These are phyloP conservation scores for Babesia bigemina DNA, from an alignment of 169 alveolate genomes.

Conservation along the genomic window DNA sequence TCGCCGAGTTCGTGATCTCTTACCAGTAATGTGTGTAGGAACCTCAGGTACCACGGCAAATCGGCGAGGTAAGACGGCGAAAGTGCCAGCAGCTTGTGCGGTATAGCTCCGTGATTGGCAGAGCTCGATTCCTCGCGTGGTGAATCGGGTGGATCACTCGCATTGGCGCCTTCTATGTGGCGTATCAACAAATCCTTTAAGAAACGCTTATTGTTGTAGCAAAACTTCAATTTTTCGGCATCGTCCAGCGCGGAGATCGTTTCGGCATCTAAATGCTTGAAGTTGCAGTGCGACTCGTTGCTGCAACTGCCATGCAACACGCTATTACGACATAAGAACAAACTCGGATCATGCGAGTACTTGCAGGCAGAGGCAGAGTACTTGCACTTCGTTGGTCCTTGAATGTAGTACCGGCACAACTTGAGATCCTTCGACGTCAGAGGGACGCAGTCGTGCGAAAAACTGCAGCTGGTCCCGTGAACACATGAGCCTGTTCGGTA, in stretches of 20 bases:
- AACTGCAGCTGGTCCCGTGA: conserved; percentile 70
- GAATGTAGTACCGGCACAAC: conserved; percentile 71
- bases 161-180: background rate
- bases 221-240: conserved; percentile 74
- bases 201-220: conserved; percentile 77
- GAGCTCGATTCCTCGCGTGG: background rate
- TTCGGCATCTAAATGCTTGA: conserved; percentile 68
- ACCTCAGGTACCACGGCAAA: conserved; percentile 59
- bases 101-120: background rate
- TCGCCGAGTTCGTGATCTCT: conserved; percentile 6
- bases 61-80: background rate
- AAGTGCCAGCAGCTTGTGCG: conserved; percentile 3
- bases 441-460: conserved; percentile 80
- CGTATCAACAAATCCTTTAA: conserved; percentile 59
- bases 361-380: conserved; percentile 69
- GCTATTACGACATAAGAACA: conserved; percentile 73
- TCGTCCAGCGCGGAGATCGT: conserved; percentile 63
- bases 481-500: conserved; percentile 73
- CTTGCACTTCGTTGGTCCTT: conserved; percentile 56
- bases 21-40: conserved; percentile 18
- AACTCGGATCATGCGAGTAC: conserved; percentile 74
- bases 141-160: background rate
- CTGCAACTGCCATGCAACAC: conserved; percentile 66
- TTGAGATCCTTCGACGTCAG: conserved; percentile 74
- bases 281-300: conserved; percentile 62